These are phyloP conservation scores for Arthrobotrys entomopaga DNA, from an alignment of 2,329 filamentous ascomycete species.

Conservation along the genomic window DNA sequence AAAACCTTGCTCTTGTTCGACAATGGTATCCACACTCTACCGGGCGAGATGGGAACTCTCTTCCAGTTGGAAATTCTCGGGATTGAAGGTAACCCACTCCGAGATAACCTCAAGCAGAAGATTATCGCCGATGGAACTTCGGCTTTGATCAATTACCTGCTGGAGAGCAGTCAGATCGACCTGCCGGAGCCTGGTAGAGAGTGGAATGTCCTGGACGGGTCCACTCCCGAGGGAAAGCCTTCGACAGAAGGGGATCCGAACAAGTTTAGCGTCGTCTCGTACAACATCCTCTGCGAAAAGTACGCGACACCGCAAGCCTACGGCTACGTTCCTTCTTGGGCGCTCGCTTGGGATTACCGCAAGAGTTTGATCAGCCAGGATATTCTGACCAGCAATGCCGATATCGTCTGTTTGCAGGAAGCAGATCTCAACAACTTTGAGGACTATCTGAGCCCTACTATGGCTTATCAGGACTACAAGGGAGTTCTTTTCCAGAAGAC, in stretches of 20 bases:
- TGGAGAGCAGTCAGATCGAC: slow-evolving; percentile 83
- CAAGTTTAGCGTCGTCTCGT: slow-evolving; percentile 84
- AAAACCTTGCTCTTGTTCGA: slow-evolving; percentile 88
- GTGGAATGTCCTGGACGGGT: slow-evolving; percentile 77
- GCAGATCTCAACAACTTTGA: slow-evolving; percentile 92
- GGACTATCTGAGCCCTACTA: slow-evolving; percentile 85
- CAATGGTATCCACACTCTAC: slow-evolving; percentile 84
- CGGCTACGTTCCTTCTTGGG: slow-evolving; percentile 85
- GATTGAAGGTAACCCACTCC: slow-evolving; percentile 88
- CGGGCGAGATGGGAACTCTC: slow-evolving; percentile 86
- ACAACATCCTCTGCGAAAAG: slow-evolving; percentile 95
- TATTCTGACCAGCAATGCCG: slow-evolving; percentile 79
- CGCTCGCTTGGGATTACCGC: slow-evolving; percentile 87
- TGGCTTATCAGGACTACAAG: slow-evolving; percentile 89
- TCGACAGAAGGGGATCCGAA: slow-evolving; percentile 62
- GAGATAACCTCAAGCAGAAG: slow-evolving; percentile 78
- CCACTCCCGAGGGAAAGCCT: slow-evolving; percentile 58
- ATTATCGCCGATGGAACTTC: slow-evolving; percentile 89
- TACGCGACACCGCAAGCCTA: slow-evolving; percentile 87
- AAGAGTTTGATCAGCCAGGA: slow-evolving; percentile 84
- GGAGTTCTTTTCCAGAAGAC: slow-evolving; percentile 92
- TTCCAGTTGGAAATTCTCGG: slow-evolving; percentile 89
- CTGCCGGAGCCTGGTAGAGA: slow-evolving; percentile 79
- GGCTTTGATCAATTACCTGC: slow-evolving; percentile 81
- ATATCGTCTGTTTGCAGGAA: slow-evolving; percentile 93